Evolutionary conservation across 2,329 filamentous ascomycete genomes (phyloP).

Genomic region (Penicillium sp.): DNA sequence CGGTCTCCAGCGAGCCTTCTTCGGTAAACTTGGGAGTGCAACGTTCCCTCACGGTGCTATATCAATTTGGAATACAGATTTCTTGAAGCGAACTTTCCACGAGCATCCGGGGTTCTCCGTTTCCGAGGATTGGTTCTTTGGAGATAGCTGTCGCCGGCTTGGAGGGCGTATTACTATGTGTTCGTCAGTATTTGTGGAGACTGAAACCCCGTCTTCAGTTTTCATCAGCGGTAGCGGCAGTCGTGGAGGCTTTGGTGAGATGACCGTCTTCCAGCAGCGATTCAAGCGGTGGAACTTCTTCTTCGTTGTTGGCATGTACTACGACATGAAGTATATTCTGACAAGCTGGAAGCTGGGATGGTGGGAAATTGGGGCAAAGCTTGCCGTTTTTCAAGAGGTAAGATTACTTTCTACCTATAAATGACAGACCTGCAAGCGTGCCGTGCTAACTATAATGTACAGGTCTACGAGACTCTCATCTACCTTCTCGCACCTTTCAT

Average conservation of each 20-base stretch:
- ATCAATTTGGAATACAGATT: slow-evolving; percentile 53
- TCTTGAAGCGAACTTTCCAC: slow-evolving; percentile 51
- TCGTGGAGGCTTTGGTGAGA: slow-evolving; percentile 56
- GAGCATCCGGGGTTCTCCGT: slow-evolving; percentile 56
- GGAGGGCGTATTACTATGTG: slow-evolving; percentile 55
- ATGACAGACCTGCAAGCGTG: not conserved
- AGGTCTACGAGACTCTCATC: slow-evolving; percentile 53
- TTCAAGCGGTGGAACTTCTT: slow-evolving; percentile 59
- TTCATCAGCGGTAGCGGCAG: slow-evolving; percentile 47
- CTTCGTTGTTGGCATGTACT: slow-evolving; percentile 54
- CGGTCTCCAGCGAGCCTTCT: slow-evolving; percentile 51
- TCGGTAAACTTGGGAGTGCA: slow-evolving; percentile 51
- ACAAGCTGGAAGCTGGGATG: slow-evolving; percentile 53
- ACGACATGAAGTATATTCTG: slow-evolving; percentile 53
- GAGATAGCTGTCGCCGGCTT: slow-evolving; percentile 51
- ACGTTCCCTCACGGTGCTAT: slow-evolving; percentile 58
- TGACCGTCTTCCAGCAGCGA: slow-evolving; percentile 57
- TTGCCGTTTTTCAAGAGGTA: slow-evolving; percentile 55
- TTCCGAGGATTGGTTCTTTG: slow-evolving; percentile 59
- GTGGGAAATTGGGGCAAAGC: slow-evolving; percentile 55
- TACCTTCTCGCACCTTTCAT: slow-evolving; percentile 53
- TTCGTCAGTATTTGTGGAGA: slow-evolving; percentile 56
- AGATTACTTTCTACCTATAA: not conserved
- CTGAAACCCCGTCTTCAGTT: slow-evolving; percentile 52
- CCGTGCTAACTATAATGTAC: not conserved